Percentiles rank a stretch among this genome's conserved stretches.
Conservation (phyloP, 495 filamentous ascomycete genomes). For the Neohortaea acidophila region DNA sequence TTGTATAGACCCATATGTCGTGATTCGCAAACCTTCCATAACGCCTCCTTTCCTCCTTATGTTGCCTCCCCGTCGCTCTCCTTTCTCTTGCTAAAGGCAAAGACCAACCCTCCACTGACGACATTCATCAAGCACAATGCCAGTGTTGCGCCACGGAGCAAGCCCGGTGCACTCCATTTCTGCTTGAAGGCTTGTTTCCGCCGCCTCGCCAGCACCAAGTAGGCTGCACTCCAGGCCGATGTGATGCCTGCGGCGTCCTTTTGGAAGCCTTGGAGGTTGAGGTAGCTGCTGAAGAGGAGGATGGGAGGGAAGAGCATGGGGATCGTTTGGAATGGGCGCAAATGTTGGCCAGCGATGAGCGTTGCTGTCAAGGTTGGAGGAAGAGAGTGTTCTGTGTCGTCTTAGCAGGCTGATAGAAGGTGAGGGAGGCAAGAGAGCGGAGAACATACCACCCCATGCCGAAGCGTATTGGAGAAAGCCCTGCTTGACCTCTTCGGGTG, state of each 20-base stretch:
- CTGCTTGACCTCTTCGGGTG: constrained; percentile 26
- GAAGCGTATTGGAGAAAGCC: constrained; percentile 38
- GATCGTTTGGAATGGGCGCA: constrained; percentile 55
- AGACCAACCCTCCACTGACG: constrained; percentile 53
- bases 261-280: constrained; percentile 63
- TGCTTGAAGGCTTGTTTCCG: constrained; percentile 33
- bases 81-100: constrained; percentile 38
- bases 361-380: constrained; percentile 66
- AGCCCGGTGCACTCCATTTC: constrained; percentile 52
- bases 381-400: constrained; percentile 52
- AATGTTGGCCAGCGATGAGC: constrained; percentile 61
- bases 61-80: constrained; percentile 3
- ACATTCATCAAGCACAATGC: constrained; percentile 55
- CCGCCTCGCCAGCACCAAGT: constrained; percentile 59
- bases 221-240: constrained; percentile 75
- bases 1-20: too few species aligned
- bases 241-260: constrained; percentile 71
- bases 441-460: constrained; percentile 58
- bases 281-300: constrained; percentile 74
- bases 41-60: too few species aligned
- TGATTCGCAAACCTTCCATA: too few species aligned
- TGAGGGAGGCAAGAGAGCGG: constrained; percentile 15
- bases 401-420: constrained; percentile 14
- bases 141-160: constrained; percentile 56
- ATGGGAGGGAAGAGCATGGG: constrained; percentile 72